Conservation (phyloP, 2,329 filamentous ascomycete species). For the Pyrenochaeta sp. region DNA sequence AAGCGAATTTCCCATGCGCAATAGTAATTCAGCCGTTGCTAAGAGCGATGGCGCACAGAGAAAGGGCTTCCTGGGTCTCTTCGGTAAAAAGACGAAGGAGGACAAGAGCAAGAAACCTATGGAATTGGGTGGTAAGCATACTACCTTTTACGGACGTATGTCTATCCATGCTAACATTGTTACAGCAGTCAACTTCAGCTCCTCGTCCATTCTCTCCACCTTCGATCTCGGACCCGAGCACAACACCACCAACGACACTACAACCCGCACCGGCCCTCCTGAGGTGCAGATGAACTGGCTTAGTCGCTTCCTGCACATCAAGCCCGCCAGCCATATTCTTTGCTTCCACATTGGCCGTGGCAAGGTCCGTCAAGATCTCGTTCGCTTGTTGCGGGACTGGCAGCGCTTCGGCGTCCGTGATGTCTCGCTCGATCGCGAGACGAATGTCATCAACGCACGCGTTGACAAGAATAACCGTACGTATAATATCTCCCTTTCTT, state of each 20-base stretch:
- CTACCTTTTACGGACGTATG: constrained; percentile 18
- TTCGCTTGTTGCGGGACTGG: constrained; percentile 80
- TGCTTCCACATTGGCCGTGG: constrained; percentile 77
- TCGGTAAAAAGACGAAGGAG: constrained; percentile 59
- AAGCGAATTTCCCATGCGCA: constrained; percentile 57
- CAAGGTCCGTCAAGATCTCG: constrained; percentile 79
- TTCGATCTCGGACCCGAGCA: constrained; percentile 46
- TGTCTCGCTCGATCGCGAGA: constrained; percentile 78
- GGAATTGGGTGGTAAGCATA: constrained; percentile 50
- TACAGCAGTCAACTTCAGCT: constrained; percentile 36
- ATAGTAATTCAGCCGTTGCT: constrained; percentile 37
- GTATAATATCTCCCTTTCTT: constrained; percentile 45
- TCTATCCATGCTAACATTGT: constrained; percentile 14
- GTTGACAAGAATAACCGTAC: constrained; percentile 81
- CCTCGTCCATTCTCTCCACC: constrained; percentile 41
- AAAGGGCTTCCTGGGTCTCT: constrained; percentile 61
- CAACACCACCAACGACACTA: constrained; percentile 58
- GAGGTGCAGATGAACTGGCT: constrained; percentile 77
- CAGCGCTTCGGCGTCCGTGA: constrained; percentile 80
- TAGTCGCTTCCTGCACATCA: constrained; percentile 86
- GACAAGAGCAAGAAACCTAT: constrained; percentile 47
- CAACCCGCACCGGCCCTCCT: constrained; percentile 34
- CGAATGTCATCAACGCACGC: constrained; percentile 80
- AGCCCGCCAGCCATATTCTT: constrained; percentile 77
- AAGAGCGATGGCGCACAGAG: constrained; percentile 49